These are phyloP conservation scores for Stachybotrys chartarum DNA, from an alignment of 2,329 filamentous ascomycete species.

Conservation along the genomic window DNA sequence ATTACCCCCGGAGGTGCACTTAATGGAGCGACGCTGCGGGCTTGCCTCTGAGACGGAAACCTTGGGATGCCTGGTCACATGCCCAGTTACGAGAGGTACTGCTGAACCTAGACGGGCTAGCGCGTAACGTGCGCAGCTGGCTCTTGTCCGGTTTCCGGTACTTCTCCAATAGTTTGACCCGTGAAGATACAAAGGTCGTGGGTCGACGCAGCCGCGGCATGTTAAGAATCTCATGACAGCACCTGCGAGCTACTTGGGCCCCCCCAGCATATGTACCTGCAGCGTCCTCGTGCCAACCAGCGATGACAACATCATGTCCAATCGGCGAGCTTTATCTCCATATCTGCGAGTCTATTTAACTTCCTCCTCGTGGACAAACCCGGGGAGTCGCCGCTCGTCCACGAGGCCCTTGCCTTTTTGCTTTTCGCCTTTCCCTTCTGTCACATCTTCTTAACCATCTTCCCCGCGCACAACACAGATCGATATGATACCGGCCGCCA, in stretches of 20 bases:
- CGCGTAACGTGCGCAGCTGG: too few relatives aligned
- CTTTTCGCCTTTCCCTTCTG: neutral
- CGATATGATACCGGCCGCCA: neutral
- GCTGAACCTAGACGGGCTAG: too few relatives aligned
- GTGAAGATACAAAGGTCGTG: too few relatives aligned
- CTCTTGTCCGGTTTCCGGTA: too few relatives aligned
- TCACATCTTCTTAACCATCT: conserved; percentile 2
- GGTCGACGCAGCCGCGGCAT: too few relatives aligned
- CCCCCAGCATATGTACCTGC: neutral
- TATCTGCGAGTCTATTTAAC: neutral
- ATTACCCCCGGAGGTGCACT: too few relatives aligned
- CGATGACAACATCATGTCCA: conserved; percentile 71
- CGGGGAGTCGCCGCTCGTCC: neutral
- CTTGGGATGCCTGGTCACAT: too few relatives aligned
- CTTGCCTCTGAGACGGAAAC: too few relatives aligned
- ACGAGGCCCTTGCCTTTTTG: neutral
- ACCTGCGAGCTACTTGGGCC: neutral
- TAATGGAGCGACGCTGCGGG: too few relatives aligned
- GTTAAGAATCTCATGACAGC: neutral
- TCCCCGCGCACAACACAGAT: conserved; percentile 1
- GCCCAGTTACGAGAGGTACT: too few relatives aligned
- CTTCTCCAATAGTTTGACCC: too few relatives aligned
- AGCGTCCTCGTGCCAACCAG: conserved; percentile 36
- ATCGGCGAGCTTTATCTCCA: neutral
- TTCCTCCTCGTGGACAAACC: neutral